Percentiles rank a stretch among this genome's conserved stretches.
phyloP scores from a whole-genome alignment of 805 yeast genomes.

The Komagataella ulmi region DNA sequence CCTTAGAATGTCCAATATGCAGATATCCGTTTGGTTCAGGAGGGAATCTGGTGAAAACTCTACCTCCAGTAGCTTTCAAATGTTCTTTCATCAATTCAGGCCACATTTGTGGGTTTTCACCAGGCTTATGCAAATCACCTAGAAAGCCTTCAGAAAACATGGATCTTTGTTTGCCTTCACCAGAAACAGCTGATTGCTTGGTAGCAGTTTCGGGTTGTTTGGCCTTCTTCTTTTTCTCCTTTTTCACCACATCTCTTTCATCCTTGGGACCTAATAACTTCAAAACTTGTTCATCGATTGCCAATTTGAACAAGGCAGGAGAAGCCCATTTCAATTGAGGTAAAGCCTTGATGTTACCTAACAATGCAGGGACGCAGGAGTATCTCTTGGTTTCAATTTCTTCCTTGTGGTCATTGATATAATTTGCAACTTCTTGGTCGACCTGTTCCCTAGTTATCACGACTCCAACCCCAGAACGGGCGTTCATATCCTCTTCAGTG shows the following conservation, averaged over 20 bases:
- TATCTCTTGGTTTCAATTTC: conserved; percentile 66
- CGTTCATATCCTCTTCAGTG: conserved; percentile 36
- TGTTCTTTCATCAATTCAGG: conserved; percentile 80
- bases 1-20: conserved; percentile 97
- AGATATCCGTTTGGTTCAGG: conserved; percentile 98
- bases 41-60: conserved; percentile 90
- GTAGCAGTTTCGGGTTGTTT: conserved; percentile 7
- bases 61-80: conserved; percentile 62
- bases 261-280: conserved; percentile 85
- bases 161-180: conserved; percentile 29
- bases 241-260: conserved; percentile 76
- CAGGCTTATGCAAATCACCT: conserved; percentile 90
- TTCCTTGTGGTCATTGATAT: conserved; percentile 43
- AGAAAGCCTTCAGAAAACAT: conserved; percentile 95
- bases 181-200: conserved; percentile 10
- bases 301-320: conserved; percentile 76
- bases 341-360: conserved; percentile 64
- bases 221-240: conserved; percentile 52
- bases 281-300: conserved; percentile 66
- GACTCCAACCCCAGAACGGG: conserved; percentile 74
- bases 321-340: conserved; percentile 86
- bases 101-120: conserved; percentile 84
- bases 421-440: conserved; percentile 38
- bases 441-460: conserved; percentile 58
- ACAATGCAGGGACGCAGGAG: conserved; percentile 58